Conservation (phyloP, 1,284 basidiomycete genomes). For the Irpex sp. region DNA sequence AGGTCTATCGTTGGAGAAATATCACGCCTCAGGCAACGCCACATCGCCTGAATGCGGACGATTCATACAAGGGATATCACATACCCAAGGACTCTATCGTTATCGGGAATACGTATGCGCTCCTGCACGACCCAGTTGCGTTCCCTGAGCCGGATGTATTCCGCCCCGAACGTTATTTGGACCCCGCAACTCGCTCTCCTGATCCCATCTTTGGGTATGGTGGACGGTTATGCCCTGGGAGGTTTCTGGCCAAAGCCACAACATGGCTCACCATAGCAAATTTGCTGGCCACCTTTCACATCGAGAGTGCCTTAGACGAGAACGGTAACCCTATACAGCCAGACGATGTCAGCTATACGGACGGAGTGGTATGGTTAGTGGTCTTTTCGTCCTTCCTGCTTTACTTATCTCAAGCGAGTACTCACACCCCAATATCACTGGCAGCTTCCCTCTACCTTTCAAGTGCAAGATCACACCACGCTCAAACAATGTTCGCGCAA, state of each 20-base stretch:
- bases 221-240: constrained; percentile 13
- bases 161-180: constrained; percentile 22
- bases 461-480: constrained; percentile 17
- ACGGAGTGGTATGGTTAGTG: not conserved
- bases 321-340: constrained; percentile 11
- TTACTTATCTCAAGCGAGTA: not conserved
- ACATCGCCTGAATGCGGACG: constrained; percentile 19
- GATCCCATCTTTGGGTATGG: constrained; percentile 14
- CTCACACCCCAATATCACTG: not conserved
- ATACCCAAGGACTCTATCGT: constrained; percentile 21
- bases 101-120: constrained; percentile 19
- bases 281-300: constrained; percentile 16
- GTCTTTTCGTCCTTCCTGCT: not conserved
- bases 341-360: not conserved
- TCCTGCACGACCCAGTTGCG: constrained; percentile 18
- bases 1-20: constrained; percentile 19
- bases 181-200: constrained; percentile 1
- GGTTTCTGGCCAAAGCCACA: constrained; percentile 12
- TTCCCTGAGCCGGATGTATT: constrained; percentile 21
- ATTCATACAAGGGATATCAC: constrained; percentile 21
- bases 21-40: constrained; percentile 13
- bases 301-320: constrained; percentile 10
- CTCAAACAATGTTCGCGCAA: constrained; percentile 15
- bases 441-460: constrained; percentile 20
- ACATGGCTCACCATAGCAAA: constrained; percentile 15